Evolutionary conservation across 306 rosid species (phyloP).

Genomic region (Dryas drummondii): DNA sequence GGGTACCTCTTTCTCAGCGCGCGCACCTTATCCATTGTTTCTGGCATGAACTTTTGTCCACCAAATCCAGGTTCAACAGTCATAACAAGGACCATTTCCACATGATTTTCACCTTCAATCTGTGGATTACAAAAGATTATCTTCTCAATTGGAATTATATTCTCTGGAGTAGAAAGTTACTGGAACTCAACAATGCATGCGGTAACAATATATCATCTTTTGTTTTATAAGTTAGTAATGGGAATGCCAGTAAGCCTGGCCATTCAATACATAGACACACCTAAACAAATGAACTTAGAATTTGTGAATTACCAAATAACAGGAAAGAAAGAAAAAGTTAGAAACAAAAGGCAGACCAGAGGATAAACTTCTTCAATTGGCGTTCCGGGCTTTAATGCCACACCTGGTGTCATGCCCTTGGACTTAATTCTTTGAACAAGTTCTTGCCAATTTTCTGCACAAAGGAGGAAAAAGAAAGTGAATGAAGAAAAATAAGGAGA

Average conservation of each 20-base stretch:
- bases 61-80: slow-evolving; percentile 99
- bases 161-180: not conserved
- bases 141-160: slow-evolving; percentile 6
- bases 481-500: not conserved
- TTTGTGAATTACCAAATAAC: not conserved
- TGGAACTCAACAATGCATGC: not conserved
- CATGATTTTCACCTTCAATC: slow-evolving; percentile 86
- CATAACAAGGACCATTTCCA: slow-evolving; percentile 98
- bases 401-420: slow-evolving; percentile 80
- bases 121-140: slow-evolving; percentile 32
- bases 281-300: not conserved
- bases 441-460: slow-evolving; percentile 86
- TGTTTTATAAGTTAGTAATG: not conserved
- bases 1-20: slow-evolving; percentile 85
- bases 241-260: not conserved
- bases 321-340: not conserved
- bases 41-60: slow-evolving; percentile 92
- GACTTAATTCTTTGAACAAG: slow-evolving; percentile 60
- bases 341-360: slow-evolving; percentile 46
- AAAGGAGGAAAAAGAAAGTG: not conserved
- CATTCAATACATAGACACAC: not conserved
- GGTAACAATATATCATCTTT: not conserved
- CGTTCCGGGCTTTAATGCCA: slow-evolving; percentile 79
- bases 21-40: slow-evolving; percentile 92
- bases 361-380: slow-evolving; percentile 85